Conservation (phyloP, 2,329 filamentous ascomycete genomes). For the Tympanopsis confertula region DNA sequence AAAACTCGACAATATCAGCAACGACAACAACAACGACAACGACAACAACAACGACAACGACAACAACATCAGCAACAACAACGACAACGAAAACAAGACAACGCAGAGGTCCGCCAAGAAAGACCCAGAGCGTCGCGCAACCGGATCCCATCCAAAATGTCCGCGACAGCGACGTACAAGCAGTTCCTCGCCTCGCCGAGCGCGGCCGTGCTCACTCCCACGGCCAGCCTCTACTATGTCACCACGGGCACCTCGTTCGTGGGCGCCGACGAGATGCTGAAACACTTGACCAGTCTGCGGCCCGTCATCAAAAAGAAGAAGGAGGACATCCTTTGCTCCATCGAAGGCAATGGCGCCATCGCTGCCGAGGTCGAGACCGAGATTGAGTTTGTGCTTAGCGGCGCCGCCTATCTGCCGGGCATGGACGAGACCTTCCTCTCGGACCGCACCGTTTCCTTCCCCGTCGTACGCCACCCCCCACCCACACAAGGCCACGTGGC, state of each 20-base stretch:
- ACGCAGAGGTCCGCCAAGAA: too few species aligned
- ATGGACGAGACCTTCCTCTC: slow-evolving; percentile 90
- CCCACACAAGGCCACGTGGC: not conserved
- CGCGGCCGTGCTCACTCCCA: slow-evolving; percentile 47
- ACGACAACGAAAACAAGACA: too few species aligned
- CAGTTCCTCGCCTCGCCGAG: slow-evolving; percentile 60
- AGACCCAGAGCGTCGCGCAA: too few species aligned
- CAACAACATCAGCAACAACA: too few species aligned
- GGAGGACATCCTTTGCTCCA: slow-evolving; percentile 60
- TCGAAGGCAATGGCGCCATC: slow-evolving; percentile 61
- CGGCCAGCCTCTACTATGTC: slow-evolving; percentile 74
- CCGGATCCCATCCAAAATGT: too few species aligned
- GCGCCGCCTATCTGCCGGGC: slow-evolving; percentile 75
- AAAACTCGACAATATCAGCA: too few species aligned
- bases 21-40: too few species aligned
- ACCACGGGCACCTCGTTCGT: slow-evolving; percentile 70
- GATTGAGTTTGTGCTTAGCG: slow-evolving; percentile 69
- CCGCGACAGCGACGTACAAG: slow-evolving; percentile 48
- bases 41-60: too few species aligned
- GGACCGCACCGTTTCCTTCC: slow-evolving; percentile 67
- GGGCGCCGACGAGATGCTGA: slow-evolving; percentile 65
- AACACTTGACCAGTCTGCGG: slow-evolving; percentile 63
- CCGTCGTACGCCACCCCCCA: slow-evolving; percentile 54
- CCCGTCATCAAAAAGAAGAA: slow-evolving; percentile 74
- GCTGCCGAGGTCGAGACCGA: slow-evolving; percentile 72